Conservation (phyloP, 495 filamentous ascomycete species). For the Penicillium coprophilum region DNA sequence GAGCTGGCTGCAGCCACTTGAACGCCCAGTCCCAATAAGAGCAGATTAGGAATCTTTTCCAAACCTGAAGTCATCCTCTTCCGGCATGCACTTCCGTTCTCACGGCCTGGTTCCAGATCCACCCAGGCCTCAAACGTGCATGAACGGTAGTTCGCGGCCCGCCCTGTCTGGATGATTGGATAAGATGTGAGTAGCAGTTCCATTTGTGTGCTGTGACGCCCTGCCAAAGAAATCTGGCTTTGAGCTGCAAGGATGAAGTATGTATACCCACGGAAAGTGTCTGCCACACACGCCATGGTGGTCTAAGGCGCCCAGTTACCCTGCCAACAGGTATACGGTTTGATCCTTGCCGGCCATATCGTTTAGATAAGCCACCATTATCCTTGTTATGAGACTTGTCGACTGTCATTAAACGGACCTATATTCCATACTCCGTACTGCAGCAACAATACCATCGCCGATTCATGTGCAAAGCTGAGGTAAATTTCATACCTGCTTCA, state of each 20-base stretch:
- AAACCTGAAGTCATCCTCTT: background rate
- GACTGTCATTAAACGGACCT: background rate
- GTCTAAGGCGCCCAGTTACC: background rate
- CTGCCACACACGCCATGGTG: constrained; percentile 1
- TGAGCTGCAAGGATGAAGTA: constrained; percentile 3
- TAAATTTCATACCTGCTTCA: background rate
- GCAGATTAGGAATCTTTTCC: background rate
- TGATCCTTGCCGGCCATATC: constrained; percentile 5
- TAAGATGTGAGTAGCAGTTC: constrained; percentile 1
- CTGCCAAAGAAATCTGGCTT: background rate
- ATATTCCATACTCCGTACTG: background rate
- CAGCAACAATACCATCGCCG: background rate
- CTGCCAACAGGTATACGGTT: constrained; percentile 5
- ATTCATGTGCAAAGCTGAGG: background rate
- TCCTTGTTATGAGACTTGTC: constrained; percentile 7
- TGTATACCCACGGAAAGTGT: background rate
- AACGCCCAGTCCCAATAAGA: background rate
- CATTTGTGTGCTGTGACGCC: constrained; percentile 5
- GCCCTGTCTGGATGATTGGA: constrained; percentile 5
- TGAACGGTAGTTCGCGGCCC: constrained; percentile 28
- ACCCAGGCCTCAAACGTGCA: constrained; percentile 18
- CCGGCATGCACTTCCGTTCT: constrained; percentile 3
- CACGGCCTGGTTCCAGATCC: background rate
- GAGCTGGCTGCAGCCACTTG: background rate
- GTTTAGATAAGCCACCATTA: background rate